phyloP scores from a whole-genome alignment of 2,329 filamentous ascomycete genomes.

The Fusarium mundagurra region DNA sequence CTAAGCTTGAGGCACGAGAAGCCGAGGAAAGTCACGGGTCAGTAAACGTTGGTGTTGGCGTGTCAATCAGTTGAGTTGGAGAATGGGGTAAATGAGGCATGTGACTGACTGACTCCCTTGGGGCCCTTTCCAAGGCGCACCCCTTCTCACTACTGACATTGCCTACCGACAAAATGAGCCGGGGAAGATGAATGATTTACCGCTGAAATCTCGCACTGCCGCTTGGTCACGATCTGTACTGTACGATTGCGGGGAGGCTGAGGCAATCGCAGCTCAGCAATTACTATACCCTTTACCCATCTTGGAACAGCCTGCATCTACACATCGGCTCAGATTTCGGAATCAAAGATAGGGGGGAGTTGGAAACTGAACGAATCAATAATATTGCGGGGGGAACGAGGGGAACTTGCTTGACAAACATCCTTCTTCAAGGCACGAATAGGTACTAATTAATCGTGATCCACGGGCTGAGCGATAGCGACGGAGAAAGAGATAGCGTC shows the following conservation, averaged over 20 bases:
- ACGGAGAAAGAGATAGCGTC: background rate
- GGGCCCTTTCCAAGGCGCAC: constrained; percentile 10
- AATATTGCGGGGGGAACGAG: constrained; percentile 26
- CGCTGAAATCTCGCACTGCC: background rate
- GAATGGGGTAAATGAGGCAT: constrained; percentile 10
- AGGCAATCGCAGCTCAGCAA: constrained; percentile 2
- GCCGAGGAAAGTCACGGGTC: background rate
- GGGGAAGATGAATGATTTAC: background rate
- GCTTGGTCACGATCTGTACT: background rate
- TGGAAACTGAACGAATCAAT: background rate
- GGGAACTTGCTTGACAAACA: background rate
- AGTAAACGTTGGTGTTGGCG: background rate
- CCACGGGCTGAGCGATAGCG: background rate
- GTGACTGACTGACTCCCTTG: constrained; percentile 34
- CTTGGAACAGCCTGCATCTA: constrained; percentile 1
- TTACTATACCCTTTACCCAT: background rate
- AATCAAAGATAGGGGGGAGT: background rate
- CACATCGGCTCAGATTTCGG: constrained; percentile 16
- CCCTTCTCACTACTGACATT: constrained; percentile 7
- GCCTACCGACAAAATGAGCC: background rate
- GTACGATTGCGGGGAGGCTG: background rate
- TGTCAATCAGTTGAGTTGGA: constrained; percentile 1
- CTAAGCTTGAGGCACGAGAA: background rate
- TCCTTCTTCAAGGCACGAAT: background rate
- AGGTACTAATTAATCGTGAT: background rate